phyloP scores from a whole-genome alignment of 2,329 filamentous ascomycete species.

The Zymoseptoria brevis region DNA sequence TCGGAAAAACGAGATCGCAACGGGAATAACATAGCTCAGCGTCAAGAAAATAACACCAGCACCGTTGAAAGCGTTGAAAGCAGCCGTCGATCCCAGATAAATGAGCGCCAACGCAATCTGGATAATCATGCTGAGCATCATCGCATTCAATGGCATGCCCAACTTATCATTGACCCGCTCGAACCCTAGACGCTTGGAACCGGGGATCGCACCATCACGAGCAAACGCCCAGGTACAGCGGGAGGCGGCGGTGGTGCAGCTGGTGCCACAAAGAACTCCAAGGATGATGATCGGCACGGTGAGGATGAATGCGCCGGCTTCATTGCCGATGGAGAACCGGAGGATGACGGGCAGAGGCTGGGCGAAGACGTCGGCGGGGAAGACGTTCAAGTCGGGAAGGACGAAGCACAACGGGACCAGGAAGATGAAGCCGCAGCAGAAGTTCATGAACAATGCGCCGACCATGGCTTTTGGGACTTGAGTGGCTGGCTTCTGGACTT shows the following conservation, averaged over 20 bases:
- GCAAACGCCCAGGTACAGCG: conserved; percentile 63
- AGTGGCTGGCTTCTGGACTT: conserved; percentile 56
- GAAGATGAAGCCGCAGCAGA: conserved; percentile 57
- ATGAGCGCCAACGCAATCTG: conserved; percentile 58
- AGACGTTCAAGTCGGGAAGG: conserved; percentile 52
- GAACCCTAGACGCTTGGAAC: conserved; percentile 46
- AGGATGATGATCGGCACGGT: conserved; percentile 59
- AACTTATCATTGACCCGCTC: conserved; percentile 53
- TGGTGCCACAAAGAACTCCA: conserved; percentile 58
- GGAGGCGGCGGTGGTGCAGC: conserved; percentile 61
- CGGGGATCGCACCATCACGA: conserved; percentile 58
- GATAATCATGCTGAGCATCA: conserved; percentile 62
- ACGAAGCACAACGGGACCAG: conserved; percentile 63
- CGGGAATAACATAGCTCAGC: conserved; percentile 59
- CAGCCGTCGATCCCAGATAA: conserved; percentile 60
- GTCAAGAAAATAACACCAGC: conserved; percentile 57
- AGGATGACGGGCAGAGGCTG: conserved; percentile 61
- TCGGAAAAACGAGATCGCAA: conserved; percentile 54
- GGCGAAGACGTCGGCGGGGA: conserved; percentile 43
- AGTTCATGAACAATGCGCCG: conserved; percentile 55
- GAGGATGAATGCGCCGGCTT: conserved; percentile 50
- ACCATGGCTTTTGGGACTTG: conserved; percentile 70
- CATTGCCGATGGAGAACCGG: conserved; percentile 52
- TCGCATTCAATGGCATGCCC: conserved; percentile 61
- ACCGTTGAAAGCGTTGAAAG: conserved; percentile 59